phyloP scores from a whole-genome alignment of 2,329 filamentous ascomycete genomes.

The Myrmaecium sp. region DNA sequence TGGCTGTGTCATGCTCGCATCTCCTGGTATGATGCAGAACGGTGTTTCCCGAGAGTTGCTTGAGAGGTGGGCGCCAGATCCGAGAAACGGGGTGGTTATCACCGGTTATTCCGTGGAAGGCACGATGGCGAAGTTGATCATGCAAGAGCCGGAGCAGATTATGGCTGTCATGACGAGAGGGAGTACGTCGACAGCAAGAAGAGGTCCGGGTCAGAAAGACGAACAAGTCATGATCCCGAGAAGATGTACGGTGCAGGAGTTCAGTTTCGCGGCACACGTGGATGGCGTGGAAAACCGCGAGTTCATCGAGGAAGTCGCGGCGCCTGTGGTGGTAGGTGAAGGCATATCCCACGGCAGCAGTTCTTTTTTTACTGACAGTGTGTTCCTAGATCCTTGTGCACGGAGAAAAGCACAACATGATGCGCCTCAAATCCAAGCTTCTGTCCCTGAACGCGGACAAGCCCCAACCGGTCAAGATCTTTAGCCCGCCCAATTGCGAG shows the following conservation, averaged over 20 bases:
- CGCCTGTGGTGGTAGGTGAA: slow-evolving; percentile 71
- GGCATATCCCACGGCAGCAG: too few species aligned
- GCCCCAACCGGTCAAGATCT: slow-evolving; percentile 72
- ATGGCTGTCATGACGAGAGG: slow-evolving; percentile 67
- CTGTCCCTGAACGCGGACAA: slow-evolving; percentile 81
- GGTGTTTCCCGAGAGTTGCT: slow-evolving; percentile 84
- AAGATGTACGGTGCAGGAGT: slow-evolving; percentile 83
- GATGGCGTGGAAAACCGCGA: slow-evolving; percentile 91
- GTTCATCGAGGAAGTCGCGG: slow-evolving; percentile 87
- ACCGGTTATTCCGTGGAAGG: slow-evolving; percentile 97
- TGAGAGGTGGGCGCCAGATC: slow-evolving; percentile 89
- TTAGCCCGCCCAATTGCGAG: slow-evolving; percentile 85
- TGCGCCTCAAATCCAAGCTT: slow-evolving; percentile 84
- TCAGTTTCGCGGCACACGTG: slow-evolving; percentile 90
- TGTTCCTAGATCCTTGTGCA: slow-evolving; percentile 69
- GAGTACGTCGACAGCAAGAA: slow-evolving; percentile 43
- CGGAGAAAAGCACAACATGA: slow-evolving; percentile 96
- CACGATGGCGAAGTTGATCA: slow-evolving; percentile 91
- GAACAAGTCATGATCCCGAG: slow-evolving; percentile 83
- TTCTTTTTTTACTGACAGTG: too few species aligned
- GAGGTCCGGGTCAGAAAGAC: slow-evolving; percentile 44
- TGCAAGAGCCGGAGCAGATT: slow-evolving; percentile 89
- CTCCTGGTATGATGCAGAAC: slow-evolving; percentile 95
- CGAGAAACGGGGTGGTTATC: slow-evolving; percentile 96
- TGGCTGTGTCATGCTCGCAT: slow-evolving; percentile 91